phyloP scores from a whole-genome alignment of 257 asterid genomes.

The Euphrasia confusa region DNA sequence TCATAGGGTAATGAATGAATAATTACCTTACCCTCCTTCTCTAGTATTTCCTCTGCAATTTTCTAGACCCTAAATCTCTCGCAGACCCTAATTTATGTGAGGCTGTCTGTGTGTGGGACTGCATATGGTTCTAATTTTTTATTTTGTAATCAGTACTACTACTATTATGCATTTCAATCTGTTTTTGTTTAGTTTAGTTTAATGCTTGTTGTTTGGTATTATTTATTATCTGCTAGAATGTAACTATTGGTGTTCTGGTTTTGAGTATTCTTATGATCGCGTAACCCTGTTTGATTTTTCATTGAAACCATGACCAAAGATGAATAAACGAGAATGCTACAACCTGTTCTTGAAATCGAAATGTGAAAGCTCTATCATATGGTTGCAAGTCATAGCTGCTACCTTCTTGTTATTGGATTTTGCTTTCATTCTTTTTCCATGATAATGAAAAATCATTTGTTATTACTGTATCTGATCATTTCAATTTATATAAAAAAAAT shows the following conservation, averaged over 20 bases:
- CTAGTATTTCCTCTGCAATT: too few species aligned
- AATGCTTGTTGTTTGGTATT: neutral
- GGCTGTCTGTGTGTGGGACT: too few species aligned
- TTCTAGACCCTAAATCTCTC: too few species aligned
- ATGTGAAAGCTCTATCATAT: neutral
- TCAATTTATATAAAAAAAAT: neutral
- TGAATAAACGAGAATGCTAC: neutral
- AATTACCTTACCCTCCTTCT: neutral
- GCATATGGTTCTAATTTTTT: neutral
- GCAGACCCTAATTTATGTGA: too few species aligned
- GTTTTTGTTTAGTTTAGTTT: neutral
- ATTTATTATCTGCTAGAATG: neutral
- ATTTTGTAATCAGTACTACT: neutral
- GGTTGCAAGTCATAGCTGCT: neutral
- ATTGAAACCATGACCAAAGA: neutral
- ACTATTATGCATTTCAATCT: neutral
- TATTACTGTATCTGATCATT: neutral
- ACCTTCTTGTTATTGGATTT: neutral
- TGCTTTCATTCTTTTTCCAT: neutral
- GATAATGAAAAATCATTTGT: neutral
- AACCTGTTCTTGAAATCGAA: neutral
- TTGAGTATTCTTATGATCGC: neutral
- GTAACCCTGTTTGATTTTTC: conserved; percentile 9
- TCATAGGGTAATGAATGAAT: too few species aligned
- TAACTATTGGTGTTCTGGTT: neutral